A percentile compares a stretch with the other conserved stretches of the same genome.
Evolutionary conservation across 169 alveolate species (phyloP).

Genomic region (Babesia bovis): DNA sequence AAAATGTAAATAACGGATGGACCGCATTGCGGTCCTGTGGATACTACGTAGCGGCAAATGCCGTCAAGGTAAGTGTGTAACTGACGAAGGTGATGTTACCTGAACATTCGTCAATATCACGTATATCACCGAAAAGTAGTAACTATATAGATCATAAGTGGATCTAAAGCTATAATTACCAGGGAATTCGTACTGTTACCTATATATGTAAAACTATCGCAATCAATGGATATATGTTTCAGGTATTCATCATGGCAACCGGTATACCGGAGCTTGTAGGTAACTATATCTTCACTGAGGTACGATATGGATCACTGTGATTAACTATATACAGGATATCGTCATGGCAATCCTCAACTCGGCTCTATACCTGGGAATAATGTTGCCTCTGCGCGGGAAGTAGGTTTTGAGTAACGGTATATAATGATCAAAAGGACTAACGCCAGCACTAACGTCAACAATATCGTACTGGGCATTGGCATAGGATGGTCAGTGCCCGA

Average conservation of each 20-base stretch:
- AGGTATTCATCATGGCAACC: conserved; percentile 54
- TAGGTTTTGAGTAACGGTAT: conserved; percentile 1
- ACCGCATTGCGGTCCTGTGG: conserved; percentile 22
- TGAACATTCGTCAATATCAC: too few relatives aligned
- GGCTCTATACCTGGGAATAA: conserved; percentile 27
- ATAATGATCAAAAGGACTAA: conserved; percentile 10
- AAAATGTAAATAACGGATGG: conserved; percentile 44
- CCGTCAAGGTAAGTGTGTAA: conserved; percentile 38
- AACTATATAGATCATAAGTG: too few relatives aligned
- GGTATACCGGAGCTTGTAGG: conserved; percentile 58
- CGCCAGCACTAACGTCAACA: conserved; percentile 32
- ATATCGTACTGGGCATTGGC: conserved; percentile 32
- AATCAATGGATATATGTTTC: too few relatives aligned
- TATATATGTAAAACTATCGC: too few relatives aligned
- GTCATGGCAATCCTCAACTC: conserved; percentile 48
- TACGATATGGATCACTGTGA: background rate
- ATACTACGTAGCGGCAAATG: conserved; percentile 41
- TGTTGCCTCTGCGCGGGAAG: conserved; percentile 42
- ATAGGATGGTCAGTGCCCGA: conserved; percentile 57
- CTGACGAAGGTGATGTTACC: too few relatives aligned
- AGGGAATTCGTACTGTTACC: too few relatives aligned
- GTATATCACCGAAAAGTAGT: too few relatives aligned
- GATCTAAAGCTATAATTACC: too few relatives aligned
- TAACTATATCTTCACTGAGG: conserved; percentile 45
- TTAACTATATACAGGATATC: conserved; percentile 27